Percentiles rank a stretch among this genome's conserved stretches.
These are phyloP conservation scores for Tetraselmis striata DNA, from an alignment of 139 green algal species.

Conservation along the genomic window DNA sequence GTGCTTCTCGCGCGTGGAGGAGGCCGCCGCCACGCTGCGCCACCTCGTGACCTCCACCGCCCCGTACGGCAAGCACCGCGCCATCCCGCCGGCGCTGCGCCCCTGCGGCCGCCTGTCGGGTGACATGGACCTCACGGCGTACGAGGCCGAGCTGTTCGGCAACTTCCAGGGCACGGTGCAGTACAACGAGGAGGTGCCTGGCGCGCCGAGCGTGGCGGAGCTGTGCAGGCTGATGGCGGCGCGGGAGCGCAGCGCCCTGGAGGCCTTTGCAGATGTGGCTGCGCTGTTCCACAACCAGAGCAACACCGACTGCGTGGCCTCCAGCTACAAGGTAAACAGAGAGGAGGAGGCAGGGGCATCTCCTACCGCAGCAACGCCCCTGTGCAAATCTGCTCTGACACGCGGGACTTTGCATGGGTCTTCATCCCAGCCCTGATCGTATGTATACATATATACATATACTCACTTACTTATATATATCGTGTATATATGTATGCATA, in stretches of 20 bases:
- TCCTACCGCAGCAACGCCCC: too few species aligned
- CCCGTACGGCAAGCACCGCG: neutral
- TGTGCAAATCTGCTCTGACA: too few species aligned
- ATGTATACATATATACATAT: too few species aligned
- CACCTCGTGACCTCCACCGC: neutral
- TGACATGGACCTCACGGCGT: neutral
- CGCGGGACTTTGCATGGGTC: too few species aligned
- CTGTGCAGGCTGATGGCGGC: neutral
- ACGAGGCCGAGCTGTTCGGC: neutral
- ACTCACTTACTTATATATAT: too few species aligned
- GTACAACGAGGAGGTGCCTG: neutral
- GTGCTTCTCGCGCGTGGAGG: neutral
- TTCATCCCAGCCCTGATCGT: too few species aligned
- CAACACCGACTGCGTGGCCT: neutral
- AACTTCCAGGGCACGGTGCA: neutral
- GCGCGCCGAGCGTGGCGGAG: neutral
- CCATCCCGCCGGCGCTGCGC: neutral
- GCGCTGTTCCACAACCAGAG: neutral
- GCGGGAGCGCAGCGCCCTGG: neutral
- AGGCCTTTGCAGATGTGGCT: neutral
- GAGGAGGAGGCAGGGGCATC: too few species aligned
- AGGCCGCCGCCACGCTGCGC: neutral
- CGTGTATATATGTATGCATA: too few species aligned
- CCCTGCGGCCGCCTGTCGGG: neutral
- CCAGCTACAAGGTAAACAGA: neutral